phyloP scores from a whole-genome alignment of 108 stramenopile species.

The Nitzschia palea region DNA sequence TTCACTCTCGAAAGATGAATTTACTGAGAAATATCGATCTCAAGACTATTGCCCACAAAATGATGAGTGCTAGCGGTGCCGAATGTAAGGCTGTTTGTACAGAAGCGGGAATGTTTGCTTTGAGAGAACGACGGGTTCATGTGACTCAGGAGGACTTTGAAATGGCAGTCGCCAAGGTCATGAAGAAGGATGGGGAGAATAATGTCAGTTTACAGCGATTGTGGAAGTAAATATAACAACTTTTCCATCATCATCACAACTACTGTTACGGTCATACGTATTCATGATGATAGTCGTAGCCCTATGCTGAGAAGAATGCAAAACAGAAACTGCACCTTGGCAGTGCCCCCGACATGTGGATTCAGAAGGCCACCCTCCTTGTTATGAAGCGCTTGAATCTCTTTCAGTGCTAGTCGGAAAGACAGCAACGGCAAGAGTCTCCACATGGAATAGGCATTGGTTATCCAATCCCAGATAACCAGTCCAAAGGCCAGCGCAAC shows the following conservation, averaged over 20 bases:
- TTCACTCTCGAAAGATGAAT: slow-evolving; percentile 98
- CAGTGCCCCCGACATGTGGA: slow-evolving; percentile 80
- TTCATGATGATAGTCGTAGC: slow-evolving; percentile 12
- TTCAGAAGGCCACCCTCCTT: slow-evolving; percentile 81
- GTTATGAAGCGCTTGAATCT: slow-evolving; percentile 51
- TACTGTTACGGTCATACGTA: background rate
- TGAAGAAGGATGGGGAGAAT: slow-evolving; percentile 98
- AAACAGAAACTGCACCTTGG: slow-evolving; percentile 75
- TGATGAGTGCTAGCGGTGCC: slow-evolving; percentile 94
- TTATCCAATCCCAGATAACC: slow-evolving; percentile 7
- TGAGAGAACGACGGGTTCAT: slow-evolving; percentile 97
- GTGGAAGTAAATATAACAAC: slow-evolving; percentile 87
- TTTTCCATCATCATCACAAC: background rate
- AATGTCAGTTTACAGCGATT: slow-evolving; percentile 95
- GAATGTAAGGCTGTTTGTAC: slow-evolving; percentile 99
- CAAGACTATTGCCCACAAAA: slow-evolving; percentile 90
- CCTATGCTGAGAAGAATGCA: slow-evolving; percentile 58
- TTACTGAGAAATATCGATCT: slow-evolving; percentile 95
- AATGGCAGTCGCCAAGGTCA: slow-evolving; percentile 99
- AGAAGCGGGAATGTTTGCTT: slow-evolving; percentile 99
- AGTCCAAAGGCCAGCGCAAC: slow-evolving; percentile 22
- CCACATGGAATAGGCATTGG: slow-evolving; percentile 15
- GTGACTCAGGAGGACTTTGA: slow-evolving; percentile 99
- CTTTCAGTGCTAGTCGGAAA: slow-evolving; percentile 56
- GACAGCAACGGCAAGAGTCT: slow-evolving; percentile 59